These are phyloP conservation scores for Exophiala sp. DNA, from an alignment of 2,329 filamentous ascomycete genomes.

Conservation along the genomic window DNA sequence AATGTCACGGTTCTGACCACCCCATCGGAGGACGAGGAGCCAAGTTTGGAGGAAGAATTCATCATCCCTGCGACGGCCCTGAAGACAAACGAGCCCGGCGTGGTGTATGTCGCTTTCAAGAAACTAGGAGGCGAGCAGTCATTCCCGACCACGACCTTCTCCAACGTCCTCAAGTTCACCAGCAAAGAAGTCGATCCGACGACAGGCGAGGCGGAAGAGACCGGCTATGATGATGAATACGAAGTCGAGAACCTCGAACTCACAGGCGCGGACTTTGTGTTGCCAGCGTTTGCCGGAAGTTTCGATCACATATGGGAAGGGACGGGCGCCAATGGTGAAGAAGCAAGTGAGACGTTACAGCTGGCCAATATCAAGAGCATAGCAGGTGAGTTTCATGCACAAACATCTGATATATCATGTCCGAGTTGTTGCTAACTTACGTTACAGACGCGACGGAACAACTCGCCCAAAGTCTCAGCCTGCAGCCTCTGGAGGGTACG, in stretches of 20 bases:
- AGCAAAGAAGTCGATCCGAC: conserved; percentile 96
- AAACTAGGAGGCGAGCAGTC: conserved; percentile 68
- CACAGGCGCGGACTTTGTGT: conserved; percentile 83
- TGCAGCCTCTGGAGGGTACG: conserved; percentile 90
- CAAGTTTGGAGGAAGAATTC: conserved; percentile 69
- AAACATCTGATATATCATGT: too few relatives aligned
- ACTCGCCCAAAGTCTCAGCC: conserved; percentile 74
- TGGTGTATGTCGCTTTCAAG: conserved; percentile 91
- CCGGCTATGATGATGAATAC: conserved; percentile 95
- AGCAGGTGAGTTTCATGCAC: conserved; percentile 58
- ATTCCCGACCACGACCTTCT: conserved; percentile 74
- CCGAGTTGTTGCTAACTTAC: too few relatives aligned
- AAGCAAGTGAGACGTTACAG: conserved; percentile 85
- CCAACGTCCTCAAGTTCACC: conserved; percentile 91
- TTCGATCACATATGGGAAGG: conserved; percentile 96
- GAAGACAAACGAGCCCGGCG: conserved; percentile 76
- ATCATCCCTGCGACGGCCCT: conserved; percentile 84
- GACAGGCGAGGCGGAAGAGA: conserved; percentile 85
- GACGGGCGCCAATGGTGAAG: conserved; percentile 78
- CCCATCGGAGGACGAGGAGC: conserved; percentile 73
- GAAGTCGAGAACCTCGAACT: conserved; percentile 92
- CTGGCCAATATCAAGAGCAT: conserved; percentile 86
- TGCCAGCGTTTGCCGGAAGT: conserved; percentile 88
- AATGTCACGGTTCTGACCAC: conserved; percentile 79
- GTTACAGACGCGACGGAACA: conserved; percentile 86